phyloP scores from a whole-genome alignment of 202 grass and related monocot species.

The Miscanthus sacchariflorus region DNA sequence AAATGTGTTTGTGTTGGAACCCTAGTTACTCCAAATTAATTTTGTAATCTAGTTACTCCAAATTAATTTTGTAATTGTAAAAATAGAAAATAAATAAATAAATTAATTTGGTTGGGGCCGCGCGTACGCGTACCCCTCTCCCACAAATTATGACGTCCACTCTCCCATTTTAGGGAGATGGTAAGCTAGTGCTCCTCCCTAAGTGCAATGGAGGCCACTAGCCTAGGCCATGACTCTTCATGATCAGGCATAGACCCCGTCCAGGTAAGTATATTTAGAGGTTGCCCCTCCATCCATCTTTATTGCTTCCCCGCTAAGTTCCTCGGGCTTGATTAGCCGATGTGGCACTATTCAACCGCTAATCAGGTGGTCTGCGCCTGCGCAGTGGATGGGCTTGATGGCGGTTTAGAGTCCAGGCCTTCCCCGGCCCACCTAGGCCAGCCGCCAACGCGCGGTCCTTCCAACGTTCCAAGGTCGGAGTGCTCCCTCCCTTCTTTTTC shows the following conservation, averaged over 20 bases:
- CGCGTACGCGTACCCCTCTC: constrained; percentile 41
- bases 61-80: too few relatives aligned
- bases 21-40: neutral
- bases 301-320: neutral
- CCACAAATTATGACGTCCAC: constrained; percentile 60
- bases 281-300: neutral
- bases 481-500: too few relatives aligned
- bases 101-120: constrained; percentile 30
- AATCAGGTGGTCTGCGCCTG: too few relatives aligned
- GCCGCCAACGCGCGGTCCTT: too few relatives aligned
- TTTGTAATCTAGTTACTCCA: too few relatives aligned
- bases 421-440: too few relatives aligned
- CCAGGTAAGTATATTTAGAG: neutral
- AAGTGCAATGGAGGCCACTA: constrained; percentile 51
- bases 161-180: constrained; percentile 61
- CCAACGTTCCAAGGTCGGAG: too few relatives aligned
- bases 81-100: too few relatives aligned
- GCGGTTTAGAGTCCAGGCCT: too few relatives aligned
- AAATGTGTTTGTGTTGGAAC: neutral
- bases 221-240: neutral
- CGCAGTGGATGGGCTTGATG: too few relatives aligned
- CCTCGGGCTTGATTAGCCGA: neutral
- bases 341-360: neutral
- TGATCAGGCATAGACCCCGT: constrained; percentile 24
- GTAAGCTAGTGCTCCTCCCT: constrained; percentile 44